These are phyloP conservation scores for Globisporangium cystogenes DNA, from an alignment of 352 stramenopile species.

Conservation along the genomic window DNA sequence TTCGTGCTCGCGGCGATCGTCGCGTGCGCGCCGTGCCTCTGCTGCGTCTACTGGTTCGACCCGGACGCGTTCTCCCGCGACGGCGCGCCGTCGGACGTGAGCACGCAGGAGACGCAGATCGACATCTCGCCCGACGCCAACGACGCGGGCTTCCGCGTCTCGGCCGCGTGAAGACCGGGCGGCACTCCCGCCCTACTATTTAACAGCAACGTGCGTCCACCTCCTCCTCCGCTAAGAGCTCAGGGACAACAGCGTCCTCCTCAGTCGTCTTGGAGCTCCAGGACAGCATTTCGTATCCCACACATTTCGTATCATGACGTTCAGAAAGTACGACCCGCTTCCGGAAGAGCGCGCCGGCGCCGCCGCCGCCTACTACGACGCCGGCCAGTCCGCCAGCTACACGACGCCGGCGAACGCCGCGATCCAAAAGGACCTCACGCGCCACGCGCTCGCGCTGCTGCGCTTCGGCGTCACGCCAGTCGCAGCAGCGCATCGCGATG, in stretches of 20 bases:
- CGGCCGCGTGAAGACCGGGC: neutral
- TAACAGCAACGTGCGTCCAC: too few relatives aligned
- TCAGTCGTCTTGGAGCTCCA: too few relatives aligned
- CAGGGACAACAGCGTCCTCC: too few relatives aligned
- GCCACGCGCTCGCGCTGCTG: constrained; percentile 56
- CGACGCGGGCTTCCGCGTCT: constrained; percentile 12
- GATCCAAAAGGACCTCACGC: constrained; percentile 68
- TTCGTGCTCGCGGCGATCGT: constrained; percentile 22
- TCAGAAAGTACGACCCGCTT: constrained; percentile 23
- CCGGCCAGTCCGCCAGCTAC: constrained; percentile 57
- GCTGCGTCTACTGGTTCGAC: constrained; percentile 11
- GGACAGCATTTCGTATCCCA: too few relatives aligned
- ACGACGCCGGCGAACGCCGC: constrained; percentile 55
- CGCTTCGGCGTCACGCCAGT: neutral
- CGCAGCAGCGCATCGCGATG: neutral
- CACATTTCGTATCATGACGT: constrained; percentile 34
- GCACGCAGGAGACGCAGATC: constrained; percentile 10
- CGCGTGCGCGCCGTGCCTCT: constrained; percentile 15
- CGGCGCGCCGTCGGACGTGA: constrained; percentile 3
- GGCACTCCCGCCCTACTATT: too few relatives aligned
- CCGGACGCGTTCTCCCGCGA: constrained; percentile 5
- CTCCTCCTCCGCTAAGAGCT: too few relatives aligned
- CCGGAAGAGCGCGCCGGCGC: constrained; percentile 42
- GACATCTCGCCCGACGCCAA: constrained; percentile 10
- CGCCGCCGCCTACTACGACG: constrained; percentile 52